Evolutionary conservation across 2,329 filamentous ascomycete species (phyloP).

Genomic region (Xylariales sp.): DNA sequence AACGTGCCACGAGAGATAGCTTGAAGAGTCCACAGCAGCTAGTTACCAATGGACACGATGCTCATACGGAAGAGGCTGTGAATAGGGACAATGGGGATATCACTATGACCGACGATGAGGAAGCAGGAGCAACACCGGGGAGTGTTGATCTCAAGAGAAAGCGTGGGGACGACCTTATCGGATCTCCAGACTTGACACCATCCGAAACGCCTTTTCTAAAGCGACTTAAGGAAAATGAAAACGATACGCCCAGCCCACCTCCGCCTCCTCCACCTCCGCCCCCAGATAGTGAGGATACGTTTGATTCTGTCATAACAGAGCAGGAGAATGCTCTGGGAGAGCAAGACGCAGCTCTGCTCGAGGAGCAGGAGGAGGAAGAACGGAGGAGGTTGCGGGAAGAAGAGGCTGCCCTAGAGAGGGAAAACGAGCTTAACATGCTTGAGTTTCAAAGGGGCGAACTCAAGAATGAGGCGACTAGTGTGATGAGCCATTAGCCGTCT

Average conservation of each 20-base stretch:
- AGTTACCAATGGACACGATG: constrained; percentile 40
- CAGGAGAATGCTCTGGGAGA: constrained; percentile 60
- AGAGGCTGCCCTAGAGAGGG: constrained; percentile 52
- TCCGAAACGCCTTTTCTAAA: constrained; percentile 68
- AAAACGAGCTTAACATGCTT: constrained; percentile 55
- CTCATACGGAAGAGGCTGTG: constrained; percentile 40
- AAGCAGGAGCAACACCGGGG: constrained; percentile 56
- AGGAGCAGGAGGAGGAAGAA: constrained; percentile 67
- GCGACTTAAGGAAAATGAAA: constrained; percentile 62
- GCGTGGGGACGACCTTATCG: constrained; percentile 59
- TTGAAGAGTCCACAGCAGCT: constrained; percentile 44
- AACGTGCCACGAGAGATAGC: constrained; percentile 49
- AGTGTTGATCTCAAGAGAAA: constrained; percentile 74
- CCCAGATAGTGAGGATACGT: constrained; percentile 53
- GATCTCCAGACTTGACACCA: constrained; percentile 60
- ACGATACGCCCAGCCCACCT: constrained; percentile 50
- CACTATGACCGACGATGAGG: constrained; percentile 58
- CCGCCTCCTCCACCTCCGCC: constrained; percentile 64
- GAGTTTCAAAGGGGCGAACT: constrained; percentile 51
- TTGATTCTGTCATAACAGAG: constrained; percentile 53
- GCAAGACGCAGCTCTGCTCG: constrained; percentile 62
- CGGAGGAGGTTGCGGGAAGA: constrained; percentile 52
- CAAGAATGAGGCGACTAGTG: constrained; percentile 44
- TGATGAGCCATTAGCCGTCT: constrained; percentile 46
- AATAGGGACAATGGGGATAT: constrained; percentile 50